Evolutionary conservation across 768 basidiomycete genomes (phyloP), one percentile per base, ranked within the genome.

Genomic region (Naganishia kalamii): DNA sequence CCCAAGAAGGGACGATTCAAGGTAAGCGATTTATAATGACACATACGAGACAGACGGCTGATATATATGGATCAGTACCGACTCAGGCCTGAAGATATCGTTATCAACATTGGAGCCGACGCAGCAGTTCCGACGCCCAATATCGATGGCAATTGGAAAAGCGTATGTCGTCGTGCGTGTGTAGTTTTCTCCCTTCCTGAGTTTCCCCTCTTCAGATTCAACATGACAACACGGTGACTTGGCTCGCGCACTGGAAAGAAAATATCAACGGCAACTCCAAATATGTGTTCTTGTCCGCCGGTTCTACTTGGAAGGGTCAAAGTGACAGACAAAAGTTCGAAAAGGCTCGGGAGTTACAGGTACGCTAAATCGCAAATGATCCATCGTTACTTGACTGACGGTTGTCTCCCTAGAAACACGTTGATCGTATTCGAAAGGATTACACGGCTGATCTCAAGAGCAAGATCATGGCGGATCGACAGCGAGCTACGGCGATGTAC

Each of bases 161-260:
- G 7, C 21, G 54, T 57, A 40, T 10, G 54, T 54, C 30, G 54
- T 1, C 19, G 5, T 17, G 25, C 21, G 12, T 23, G 17, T 5
- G 17, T 19, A 1, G n/a, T 25, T 41, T 7, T 12, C 4, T 11
- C 19, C n/a, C 21, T 12, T 5, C 11, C 54, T 23, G 35, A 35
- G 23, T 23, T 1, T 10, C 1, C 5, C 13, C 27, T 2, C 13
- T 15, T 10, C 46, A 76, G 74, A 67, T 78, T 21, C 73, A 76
- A 12, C 90, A 98, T 74, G 93, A 98, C 75, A 87, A 93, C 70
- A 97, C 92, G 2, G 96, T 98, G 29, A 98, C 96, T 13, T 99
- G 96, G 96, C 83, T 99, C 51, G 96, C 96, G 4, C 93, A 89
- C 63, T 99, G 96, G 96, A 92, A 92, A 49, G 96, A 98, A 79